A percentile compares a stretch with the other conserved stretches of the same genome.
Conservation (phyloP, 345 rosid species). For the Mangifera indica region DNA sequence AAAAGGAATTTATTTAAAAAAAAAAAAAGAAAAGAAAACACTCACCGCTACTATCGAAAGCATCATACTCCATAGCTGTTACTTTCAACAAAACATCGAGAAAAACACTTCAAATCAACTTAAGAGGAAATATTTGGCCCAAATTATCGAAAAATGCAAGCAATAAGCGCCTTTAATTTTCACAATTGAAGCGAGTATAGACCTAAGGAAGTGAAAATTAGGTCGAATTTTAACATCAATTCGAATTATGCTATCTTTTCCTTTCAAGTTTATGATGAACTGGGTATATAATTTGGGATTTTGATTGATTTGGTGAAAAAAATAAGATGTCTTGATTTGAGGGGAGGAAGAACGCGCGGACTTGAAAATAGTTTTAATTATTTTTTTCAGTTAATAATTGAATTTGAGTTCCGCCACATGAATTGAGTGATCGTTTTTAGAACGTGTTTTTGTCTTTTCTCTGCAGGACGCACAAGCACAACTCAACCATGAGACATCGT, state of each 20-base stretch:
- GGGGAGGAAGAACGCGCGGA: constrained; percentile 36
- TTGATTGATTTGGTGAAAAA: constrained; percentile 6
- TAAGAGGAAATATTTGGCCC: background rate
- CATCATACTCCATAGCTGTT: constrained; percentile 51
- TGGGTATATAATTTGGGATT: constrained; percentile 19
- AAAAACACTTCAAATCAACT: constrained; percentile 2
- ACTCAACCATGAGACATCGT: background rate
- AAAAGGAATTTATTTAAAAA: background rate
- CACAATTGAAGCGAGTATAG: background rate
- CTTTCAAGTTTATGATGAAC: background rate
- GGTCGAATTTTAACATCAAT: background rate
- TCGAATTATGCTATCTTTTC: background rate
- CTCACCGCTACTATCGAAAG: constrained; percentile 77
- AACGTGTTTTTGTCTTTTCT: background rate
- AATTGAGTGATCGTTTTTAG: background rate
- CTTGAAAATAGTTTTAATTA: constrained; percentile 30
- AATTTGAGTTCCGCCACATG: constrained; percentile 35
- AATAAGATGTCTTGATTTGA: constrained; percentile 1
- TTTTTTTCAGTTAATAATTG: constrained; percentile 28
- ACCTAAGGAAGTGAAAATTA: constrained; percentile 4
- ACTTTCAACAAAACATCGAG: background rate
- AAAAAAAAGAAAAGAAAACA: background rate
- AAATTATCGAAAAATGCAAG: background rate
- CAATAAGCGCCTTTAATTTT: background rate
- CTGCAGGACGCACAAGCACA: background rate